phyloP scores from a whole-genome alignment of 345 rosid genomes.

The Sonneratia caseolaris region DNA sequence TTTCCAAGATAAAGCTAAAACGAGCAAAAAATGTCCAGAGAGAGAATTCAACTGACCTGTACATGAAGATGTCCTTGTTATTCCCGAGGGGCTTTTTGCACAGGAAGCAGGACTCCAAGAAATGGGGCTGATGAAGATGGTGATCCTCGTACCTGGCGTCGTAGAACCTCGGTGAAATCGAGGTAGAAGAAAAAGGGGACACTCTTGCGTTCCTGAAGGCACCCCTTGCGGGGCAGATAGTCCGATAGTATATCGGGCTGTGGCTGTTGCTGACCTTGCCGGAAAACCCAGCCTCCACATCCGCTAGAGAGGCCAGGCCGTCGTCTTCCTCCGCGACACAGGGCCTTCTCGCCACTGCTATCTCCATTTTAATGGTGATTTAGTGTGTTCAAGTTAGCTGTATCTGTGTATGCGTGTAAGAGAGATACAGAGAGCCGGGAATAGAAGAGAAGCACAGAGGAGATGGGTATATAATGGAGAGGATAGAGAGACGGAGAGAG shows the following conservation, averaged over 20 bases:
- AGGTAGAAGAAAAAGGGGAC: conserved; percentile 11
- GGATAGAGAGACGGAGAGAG: background rate
- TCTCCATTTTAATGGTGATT: conserved; percentile 14
- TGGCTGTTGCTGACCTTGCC: conserved; percentile 12
- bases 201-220: conserved; percentile 33
- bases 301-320: conserved; percentile 46
- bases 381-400: background rate
- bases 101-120: conserved; percentile 53
- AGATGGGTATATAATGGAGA: conserved; percentile 9
- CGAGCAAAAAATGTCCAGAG: too few species aligned
- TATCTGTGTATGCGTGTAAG: background rate
- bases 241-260: conserved; percentile 25
- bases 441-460: background rate
- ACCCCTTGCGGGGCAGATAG: conserved; percentile 19
- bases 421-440: background rate
- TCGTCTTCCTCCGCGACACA: conserved; percentile 48
- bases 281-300: conserved; percentile 56
- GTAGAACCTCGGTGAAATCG: conserved; percentile 53
- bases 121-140: conserved; percentile 49
- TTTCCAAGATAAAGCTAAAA: too few species aligned
- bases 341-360: conserved; percentile 17
- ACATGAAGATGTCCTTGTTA: conserved; percentile 76
- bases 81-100: conserved; percentile 61
- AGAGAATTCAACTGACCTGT: conserved; percentile 35
- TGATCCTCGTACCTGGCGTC: conserved; percentile 58